Percentiles rank a stretch among this genome's conserved stretches.
Evolutionary conservation across 352 stramenopile genomes (phyloP).

Genomic region (Globisporangium alternatum): DNA sequence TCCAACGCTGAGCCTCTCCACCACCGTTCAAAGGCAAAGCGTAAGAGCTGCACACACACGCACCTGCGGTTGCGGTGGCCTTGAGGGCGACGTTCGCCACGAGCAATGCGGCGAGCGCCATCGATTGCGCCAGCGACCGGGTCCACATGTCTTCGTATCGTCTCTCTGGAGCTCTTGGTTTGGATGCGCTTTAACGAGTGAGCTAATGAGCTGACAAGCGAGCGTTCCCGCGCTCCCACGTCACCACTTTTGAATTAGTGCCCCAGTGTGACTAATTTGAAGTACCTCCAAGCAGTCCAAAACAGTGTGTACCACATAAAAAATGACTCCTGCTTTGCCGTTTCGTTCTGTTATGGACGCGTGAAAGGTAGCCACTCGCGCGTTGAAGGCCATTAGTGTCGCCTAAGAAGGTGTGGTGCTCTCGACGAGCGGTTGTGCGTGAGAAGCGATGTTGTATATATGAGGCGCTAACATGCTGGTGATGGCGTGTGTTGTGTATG

Average conservation of each 20-base stretch:
- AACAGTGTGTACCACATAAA: too few relatives aligned
- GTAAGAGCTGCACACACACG: neutral
- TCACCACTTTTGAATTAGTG: too few relatives aligned
- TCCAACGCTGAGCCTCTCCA: neutral
- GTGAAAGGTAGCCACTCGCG: too few relatives aligned
- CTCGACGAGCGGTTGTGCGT: too few relatives aligned
- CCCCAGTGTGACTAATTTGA: too few relatives aligned
- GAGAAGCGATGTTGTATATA: too few relatives aligned
- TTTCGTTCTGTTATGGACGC: too few relatives aligned
- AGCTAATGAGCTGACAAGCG: conserved; percentile 1
- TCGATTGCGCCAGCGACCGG: conserved; percentile 13
- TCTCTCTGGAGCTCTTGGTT: neutral
- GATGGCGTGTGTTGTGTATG: neutral
- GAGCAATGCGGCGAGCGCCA: conserved; percentile 16
- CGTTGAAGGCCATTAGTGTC: too few relatives aligned
- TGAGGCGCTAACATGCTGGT: too few relatives aligned
- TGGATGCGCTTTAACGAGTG: conserved; percentile 1
- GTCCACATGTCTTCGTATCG: conserved; percentile 12
- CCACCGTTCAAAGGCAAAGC: too few relatives aligned
- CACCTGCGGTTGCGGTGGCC: conserved; percentile 10
- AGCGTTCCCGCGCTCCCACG: neutral
- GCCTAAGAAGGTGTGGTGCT: too few relatives aligned
- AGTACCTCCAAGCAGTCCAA: neutral
- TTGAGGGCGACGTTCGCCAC: conserved; percentile 13
- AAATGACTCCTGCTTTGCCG: too few relatives aligned